Base-by-base conservation (phyloP, 2,329 filamentous ascomycete genomes). In the Fusarium globosum region DNA sequence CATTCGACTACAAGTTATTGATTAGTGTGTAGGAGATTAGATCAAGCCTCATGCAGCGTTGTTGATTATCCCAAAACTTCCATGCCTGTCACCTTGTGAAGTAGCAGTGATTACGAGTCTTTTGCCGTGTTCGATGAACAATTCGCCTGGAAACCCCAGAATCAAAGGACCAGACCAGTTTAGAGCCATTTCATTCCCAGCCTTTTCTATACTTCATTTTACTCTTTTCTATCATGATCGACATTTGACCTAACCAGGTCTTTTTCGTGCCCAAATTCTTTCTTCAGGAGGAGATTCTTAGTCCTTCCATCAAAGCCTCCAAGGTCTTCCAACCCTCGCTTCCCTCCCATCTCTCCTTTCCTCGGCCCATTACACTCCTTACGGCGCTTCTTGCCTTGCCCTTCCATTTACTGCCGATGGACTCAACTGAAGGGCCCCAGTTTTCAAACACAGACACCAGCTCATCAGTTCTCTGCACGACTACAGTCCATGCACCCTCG, bases 381-480 rank as follows among this genome's bases (percentile, higher is more conserved):
- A 97, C 87, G 16, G 95, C 95, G 80, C 90, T 97, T 77, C 94
- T 88, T 1, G 94, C 94, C 88, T 97, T 98, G 72, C 93, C 93
- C 81, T 90, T 93, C 96, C 96, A 99, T 78, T 91, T 92, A 66
- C 88, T 88, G 5, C 94, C 94, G 6, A 98, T 91, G 36, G 90
- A 79, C 71, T 91, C 90, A 26, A 90, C 86, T 73, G 89, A 87
- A 1, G 86, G 84, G 0, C 93, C 93, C 76, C 95, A 91, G 80
- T 92, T 94, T 83, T 96, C 93, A 82, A 98, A 94, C 58, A 93
- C 90, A 72, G 93, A 91, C 2, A 96, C 94, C 46, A 98, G 83
- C 79, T 94, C 91, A 63, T 95, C 90, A 1, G 96, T 98, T 58
- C 94, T 89, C 69, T 90, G 86, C 6, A 97, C 94, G 9, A 97